Evolutionary conservation across 208 protist genomes (phyloP).

Genomic region (Trypanosoma boissoni): DNA sequence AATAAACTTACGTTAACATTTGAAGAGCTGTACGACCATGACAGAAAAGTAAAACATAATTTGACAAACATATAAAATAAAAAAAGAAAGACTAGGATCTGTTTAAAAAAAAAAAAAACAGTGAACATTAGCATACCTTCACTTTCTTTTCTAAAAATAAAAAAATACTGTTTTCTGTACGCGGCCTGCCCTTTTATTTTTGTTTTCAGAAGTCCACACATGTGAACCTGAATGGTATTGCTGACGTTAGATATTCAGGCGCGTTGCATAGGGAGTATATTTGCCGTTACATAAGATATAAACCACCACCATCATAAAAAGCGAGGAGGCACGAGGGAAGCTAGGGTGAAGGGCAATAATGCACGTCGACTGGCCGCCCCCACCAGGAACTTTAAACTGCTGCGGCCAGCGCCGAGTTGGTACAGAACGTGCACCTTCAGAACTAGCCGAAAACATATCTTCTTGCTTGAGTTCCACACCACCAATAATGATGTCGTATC

Average conservation of each 20-base stretch:
- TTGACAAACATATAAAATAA: too few species aligned
- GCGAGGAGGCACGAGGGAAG: conserved; percentile 61
- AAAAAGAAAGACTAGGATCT: background rate
- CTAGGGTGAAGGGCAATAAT: conserved; percentile 83
- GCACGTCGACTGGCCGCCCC: conserved; percentile 45
- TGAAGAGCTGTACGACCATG: too few species aligned
- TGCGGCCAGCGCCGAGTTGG: conserved; percentile 84
- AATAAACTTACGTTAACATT: background rate
- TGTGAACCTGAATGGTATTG: too few species aligned
- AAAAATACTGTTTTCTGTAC: background rate
- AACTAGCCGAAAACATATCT: conserved; percentile 69
- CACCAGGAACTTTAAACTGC: conserved; percentile 61
- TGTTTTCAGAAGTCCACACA: too few species aligned
- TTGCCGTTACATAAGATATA: conserved; percentile 63
- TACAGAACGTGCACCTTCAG: conserved; percentile 68
- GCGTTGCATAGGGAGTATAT: conserved; percentile 59
- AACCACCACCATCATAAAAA: conserved; percentile 72
- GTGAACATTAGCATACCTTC: too few species aligned
- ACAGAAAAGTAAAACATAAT: too few species aligned
- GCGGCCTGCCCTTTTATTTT: background rate
- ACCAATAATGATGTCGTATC: conserved; percentile 63
- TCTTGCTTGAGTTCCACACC: conserved; percentile 85
- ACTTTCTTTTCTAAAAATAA: background rate
- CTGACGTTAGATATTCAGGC: conserved; percentile 64
- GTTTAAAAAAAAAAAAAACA: too few species aligned